phyloP scores from a whole-genome alignment of 164 flowering plant species.

The Berberis vulgaris region DNA sequence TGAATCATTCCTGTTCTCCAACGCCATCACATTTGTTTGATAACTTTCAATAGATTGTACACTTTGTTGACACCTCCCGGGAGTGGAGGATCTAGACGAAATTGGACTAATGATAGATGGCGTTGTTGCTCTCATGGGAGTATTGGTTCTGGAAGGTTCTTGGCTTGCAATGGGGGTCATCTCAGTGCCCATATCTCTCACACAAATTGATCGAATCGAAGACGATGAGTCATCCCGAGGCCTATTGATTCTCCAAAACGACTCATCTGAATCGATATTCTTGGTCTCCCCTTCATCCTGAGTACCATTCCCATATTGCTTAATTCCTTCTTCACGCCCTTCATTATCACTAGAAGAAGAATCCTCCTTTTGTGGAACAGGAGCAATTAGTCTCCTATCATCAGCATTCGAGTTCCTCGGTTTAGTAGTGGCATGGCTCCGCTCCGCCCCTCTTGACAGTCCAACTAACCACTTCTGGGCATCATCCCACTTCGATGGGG shows the following conservation, averaged over 20 bases:
- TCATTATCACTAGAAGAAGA: constrained; percentile 27
- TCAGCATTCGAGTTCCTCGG: constrained; percentile 88
- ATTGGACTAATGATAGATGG: constrained; percentile 65
- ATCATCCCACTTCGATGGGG: constrained; percentile 99
- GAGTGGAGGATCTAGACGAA: constrained; percentile 63
- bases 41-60: constrained; percentile 23
- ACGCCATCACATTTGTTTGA: constrained; percentile 15
- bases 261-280: constrained; percentile 60
- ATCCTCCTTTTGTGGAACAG: constrained; percentile 51
- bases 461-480: constrained; percentile 95
- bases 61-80: constrained; percentile 40
- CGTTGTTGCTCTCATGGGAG: constrained; percentile 73
- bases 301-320: not conserved
- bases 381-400: constrained; percentile 64
- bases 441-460: constrained; percentile 56
- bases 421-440: constrained; percentile 32
- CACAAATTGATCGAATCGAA: constrained; percentile 55
- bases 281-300: constrained; percentile 48
- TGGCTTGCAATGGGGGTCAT: constrained; percentile 94
- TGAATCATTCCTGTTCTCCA: constrained; percentile 27
- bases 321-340: constrained; percentile 7
- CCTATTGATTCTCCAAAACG: constrained; percentile 57
- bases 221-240: constrained; percentile 23
- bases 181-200: constrained; percentile 98
- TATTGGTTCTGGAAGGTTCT: constrained; percentile 86